phyloP scores from a whole-genome alignment of 805 yeast genomes.

The Starmerella potacharoeniae region DNA sequence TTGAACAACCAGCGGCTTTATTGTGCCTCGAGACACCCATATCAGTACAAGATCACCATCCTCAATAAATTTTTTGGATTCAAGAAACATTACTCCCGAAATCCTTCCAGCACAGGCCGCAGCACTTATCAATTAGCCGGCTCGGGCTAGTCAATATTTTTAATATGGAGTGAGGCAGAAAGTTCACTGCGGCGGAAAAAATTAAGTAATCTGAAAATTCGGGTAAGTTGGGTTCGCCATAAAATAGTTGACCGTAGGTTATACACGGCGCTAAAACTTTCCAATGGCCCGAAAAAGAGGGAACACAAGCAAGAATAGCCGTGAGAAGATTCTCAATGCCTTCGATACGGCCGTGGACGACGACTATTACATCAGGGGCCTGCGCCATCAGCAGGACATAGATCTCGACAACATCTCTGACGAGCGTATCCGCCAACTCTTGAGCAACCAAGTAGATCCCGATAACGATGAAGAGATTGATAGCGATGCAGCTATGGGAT shows the following conservation, averaged over 20 bases:
- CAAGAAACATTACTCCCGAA: conserved; percentile 8
- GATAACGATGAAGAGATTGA: conserved; percentile 43
- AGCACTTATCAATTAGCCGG: neutral
- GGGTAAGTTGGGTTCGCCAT: neutral
- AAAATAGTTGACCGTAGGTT: too few species aligned
- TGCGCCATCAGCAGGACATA: conserved; percentile 27
- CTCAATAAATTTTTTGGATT: conserved; percentile 47
- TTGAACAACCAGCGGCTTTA: conserved; percentile 60
- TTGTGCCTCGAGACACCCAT: conserved; percentile 68
- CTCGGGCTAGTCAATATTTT: neutral
- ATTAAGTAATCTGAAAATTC: conserved; percentile 15
- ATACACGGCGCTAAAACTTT: neutral
- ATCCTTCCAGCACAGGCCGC: neutral
- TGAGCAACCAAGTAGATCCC: conserved; percentile 25
- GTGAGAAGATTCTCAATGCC: conserved; percentile 39
- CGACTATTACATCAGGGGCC: conserved; percentile 23
- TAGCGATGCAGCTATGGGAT: conserved; percentile 82
- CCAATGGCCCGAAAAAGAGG: conserved; percentile 6
- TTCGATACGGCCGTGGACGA: conserved; percentile 40
- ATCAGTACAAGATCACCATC: conserved; percentile 82
- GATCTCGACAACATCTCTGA: conserved; percentile 30
- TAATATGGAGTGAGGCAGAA: neutral
- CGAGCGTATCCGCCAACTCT: conserved; percentile 22
- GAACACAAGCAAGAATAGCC: conserved; percentile 9
- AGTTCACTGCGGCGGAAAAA: conserved; percentile 1